Percentiles rank a stretch among this genome's conserved stretches.
Evolutionary conservation across 2,329 filamentous ascomycete species (phyloP).

Genomic region (Venturia asperata): DNA sequence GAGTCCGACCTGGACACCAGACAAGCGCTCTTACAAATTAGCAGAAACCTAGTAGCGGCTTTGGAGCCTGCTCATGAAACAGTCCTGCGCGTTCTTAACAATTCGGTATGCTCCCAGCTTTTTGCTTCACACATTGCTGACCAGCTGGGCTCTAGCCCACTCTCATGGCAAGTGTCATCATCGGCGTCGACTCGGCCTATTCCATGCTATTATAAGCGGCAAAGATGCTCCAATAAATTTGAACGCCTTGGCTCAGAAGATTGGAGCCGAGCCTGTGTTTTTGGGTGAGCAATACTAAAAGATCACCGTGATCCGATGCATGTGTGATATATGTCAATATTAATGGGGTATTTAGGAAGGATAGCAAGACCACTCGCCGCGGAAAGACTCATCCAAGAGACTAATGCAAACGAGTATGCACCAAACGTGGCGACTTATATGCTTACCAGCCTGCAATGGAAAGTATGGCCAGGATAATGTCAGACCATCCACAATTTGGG

Average conservation of each 20-base stretch:
- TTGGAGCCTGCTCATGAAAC: background rate
- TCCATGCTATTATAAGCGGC: background rate
- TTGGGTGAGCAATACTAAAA: background rate
- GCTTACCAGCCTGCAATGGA: background rate
- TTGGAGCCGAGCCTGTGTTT: background rate
- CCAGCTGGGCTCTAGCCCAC: background rate
- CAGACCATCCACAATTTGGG: too few species aligned
- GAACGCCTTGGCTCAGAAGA: background rate
- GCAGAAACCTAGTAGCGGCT: background rate
- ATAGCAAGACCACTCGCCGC: conserved; percentile 9
- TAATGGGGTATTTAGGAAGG: background rate
- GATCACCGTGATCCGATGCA: too few species aligned
- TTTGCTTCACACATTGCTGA: background rate
- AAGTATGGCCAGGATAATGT: conserved; percentile 3
- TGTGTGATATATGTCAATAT: background rate
- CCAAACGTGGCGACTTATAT: background rate
- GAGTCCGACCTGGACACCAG: background rate
- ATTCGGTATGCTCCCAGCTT: background rate
- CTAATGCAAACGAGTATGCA: background rate
- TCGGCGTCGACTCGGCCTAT: background rate
- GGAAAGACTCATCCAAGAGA: background rate
- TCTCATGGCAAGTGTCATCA: conserved; percentile 4
- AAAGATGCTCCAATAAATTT: background rate
- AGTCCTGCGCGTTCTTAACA: background rate
- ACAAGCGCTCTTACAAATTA: background rate